Percentiles rank a stretch among this genome's conserved stretches.
These are phyloP conservation scores for Trifolium fragiferum DNA, from an alignment of 306 rosid genomes.

Conservation along the genomic window DNA sequence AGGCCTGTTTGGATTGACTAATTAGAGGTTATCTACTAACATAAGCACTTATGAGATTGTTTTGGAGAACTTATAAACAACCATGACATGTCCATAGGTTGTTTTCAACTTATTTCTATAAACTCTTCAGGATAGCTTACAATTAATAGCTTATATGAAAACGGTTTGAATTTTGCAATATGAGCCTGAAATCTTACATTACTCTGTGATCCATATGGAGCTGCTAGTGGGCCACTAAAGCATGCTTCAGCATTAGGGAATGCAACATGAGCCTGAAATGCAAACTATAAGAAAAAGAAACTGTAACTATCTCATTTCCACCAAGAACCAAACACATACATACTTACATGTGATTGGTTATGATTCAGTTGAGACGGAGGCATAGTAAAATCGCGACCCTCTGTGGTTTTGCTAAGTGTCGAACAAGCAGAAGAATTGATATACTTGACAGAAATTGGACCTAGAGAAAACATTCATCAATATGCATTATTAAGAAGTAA, in stretches of 20 bases:
- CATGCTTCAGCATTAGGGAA: constrained; percentile 51
- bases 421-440: constrained; percentile 45
- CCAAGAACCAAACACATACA: constrained; percentile 12
- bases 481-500: neutral
- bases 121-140: neutral
- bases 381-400: constrained; percentile 48
- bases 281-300: constrained; percentile 20
- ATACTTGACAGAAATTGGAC: constrained; percentile 17
- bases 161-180: too few species aligned
- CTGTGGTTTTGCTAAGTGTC: constrained; percentile 46
- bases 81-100: too few species aligned
- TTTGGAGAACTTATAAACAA: too few species aligned
- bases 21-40: too few species aligned
- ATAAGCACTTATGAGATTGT: too few species aligned
- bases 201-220: constrained; percentile 52
- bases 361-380: constrained; percentile 49
- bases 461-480: constrained; percentile 19
- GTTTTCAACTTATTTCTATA: neutral
- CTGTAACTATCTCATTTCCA: constrained; percentile 11
- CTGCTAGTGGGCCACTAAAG: constrained; percentile 46
- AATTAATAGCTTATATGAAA: neutral
- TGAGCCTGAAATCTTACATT: constrained; percentile 42
- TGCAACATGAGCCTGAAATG: constrained; percentile 59
- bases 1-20: too few species aligned
- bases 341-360: constrained; percentile 58